Base-by-base conservation (phyloP, 2,329 filamentous ascomycete genomes). In the Alternaria conjuncta region DNA sequence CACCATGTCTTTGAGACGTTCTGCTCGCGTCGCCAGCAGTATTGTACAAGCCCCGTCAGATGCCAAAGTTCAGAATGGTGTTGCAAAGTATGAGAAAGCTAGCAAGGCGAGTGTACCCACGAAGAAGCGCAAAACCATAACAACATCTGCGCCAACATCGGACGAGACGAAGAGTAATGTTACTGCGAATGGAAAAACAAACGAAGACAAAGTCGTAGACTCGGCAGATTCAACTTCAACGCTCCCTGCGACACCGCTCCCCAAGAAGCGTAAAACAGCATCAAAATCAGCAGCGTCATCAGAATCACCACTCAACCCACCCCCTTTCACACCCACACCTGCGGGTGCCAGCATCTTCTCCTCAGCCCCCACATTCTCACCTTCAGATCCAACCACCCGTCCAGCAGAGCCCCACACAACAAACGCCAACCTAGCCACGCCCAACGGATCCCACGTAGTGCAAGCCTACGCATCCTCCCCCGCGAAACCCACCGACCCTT, bases 381-480 rank as follows among this genome's bases (percentile, higher is more conserved):
- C 20, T 59, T 8, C 71, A 71, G 43, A 79, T 83, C 55, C 86
- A 89, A 21, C 85, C 90, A 3, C 83, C 55, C 86, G 90, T 23
- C 85, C 90, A 2, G 90, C 89, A 13, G 84, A 89, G 66, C 88
- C 90, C 0, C 86, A 86, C 68, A 81, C 83, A 13, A 91, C 90
- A 46, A 93, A 93, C 75, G 91, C 90, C 1, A 85, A 88, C 1
- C 83, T 94, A 10, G 80, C 92, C n/a, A 92, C 91, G 0, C 90
- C 91, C 2, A 86, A 89, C 74, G 89, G 90, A 4, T 91, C 89
- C 3, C 85, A 88, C 47, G 75, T 92, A 8, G 81, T 91, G 23
- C 50, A 60, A 36, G 83, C 85, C 11, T 78, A 79, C 69, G 67
- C 81, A 72, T 75, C 78, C 9, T 80, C 78, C 6, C 78, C 78